Evolutionary conservation across 1,284 basidiomycete species (phyloP), one percentile per base, ranked within the genome.

Genomic region (Phylloporus gajari): DNA sequence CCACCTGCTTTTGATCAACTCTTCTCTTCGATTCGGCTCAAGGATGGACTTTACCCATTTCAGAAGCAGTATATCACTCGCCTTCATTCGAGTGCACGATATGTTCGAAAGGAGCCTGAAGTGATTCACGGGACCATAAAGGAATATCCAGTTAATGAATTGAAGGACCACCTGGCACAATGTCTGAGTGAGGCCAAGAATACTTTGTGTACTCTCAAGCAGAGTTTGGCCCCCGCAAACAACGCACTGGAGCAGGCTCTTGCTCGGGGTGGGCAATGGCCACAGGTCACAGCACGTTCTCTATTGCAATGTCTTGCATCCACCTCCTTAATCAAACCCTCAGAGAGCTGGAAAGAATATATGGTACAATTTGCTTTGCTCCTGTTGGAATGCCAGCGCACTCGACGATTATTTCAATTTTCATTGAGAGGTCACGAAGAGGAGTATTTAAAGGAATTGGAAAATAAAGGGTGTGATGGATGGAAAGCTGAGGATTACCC

Each of bases 401-500:
- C 83, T 32, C 72, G 74, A 42, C 48, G 75, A 62, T 32, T 76
- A 3, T 72, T 78, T 30, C 64, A 23, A 11, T 40, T 75, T 9
- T 17, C 17, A 3, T 40, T 73, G 19, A 53, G 32, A 3, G 65
- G 70, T 30, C 70, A 69, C 11, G 21, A 69, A 1, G 78, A 82
- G 35, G 84, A 85, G 8, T 78, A 83, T 46, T 70, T 48, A 17
- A 83, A 81, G 74, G 86, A 86, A 68, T 67, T 82, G 15, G 69
- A 76, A 51, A 84, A 84, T 65, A 70, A 32, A 3, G 73, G 72
- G 1, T 70, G 67, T 35, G 65, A 77, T 30, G 69, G 60, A 5
- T 69, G 75, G 70, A 60, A 77, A 38, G 72, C 75, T 11, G 66
- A 74, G 19, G 46, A 42, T 13, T 67, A 81, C 62, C 73, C 80